Base-by-base conservation (phyloP, 305 asterid genomes). In the Fraxinus sp. region DNA sequence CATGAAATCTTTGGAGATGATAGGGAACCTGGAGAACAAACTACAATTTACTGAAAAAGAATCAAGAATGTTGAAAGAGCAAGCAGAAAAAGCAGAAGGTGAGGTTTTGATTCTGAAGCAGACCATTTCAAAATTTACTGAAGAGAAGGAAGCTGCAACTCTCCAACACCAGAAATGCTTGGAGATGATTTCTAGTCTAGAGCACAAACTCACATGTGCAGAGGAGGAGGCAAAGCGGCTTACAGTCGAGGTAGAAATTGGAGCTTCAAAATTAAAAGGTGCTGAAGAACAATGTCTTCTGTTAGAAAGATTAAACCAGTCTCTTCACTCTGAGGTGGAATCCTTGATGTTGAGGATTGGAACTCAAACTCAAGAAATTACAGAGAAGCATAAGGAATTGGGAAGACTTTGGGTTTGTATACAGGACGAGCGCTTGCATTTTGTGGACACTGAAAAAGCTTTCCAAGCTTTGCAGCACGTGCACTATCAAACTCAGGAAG, bases 361-460 rank as follows among this genome's bases (percentile, higher is more conserved):
- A 76, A 88, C 86, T 76, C 97, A 93, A 87, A 87, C 88, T 84
- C 94, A 94, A 79, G 98, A 94, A 86, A 95, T 96, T 71, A 92
- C 92, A 0, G 99, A 91, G 87, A 96, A 93, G 91, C 95, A 94
- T 89, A 89, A 91, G 86, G 98, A 96, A 76, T 78, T 96, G 68
- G 98, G 95, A 76, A 88, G 89, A 41, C 94, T 96, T 41, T 93
- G 97, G 98, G 88, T 89, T 80, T 89, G 97, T 84, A 84, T 97
- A 77, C 98, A 92, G 41, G 99, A 97, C 85, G 98, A 94, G 80
- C 88, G 96, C 4, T 82, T 91, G 86, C 98, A 92, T 39, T 97
- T 94, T 83, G 93, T 94, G 70, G 98, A 95, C 86, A 98, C 98
- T 80, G 98, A 97, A 89, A 93, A 97, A 68, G 98, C 98, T 74